Percentiles rank a stretch among this genome's conserved stretches.
phyloP scores from a whole-genome alignment of 805 yeast species.

The Suhomyces sp. region DNA sequence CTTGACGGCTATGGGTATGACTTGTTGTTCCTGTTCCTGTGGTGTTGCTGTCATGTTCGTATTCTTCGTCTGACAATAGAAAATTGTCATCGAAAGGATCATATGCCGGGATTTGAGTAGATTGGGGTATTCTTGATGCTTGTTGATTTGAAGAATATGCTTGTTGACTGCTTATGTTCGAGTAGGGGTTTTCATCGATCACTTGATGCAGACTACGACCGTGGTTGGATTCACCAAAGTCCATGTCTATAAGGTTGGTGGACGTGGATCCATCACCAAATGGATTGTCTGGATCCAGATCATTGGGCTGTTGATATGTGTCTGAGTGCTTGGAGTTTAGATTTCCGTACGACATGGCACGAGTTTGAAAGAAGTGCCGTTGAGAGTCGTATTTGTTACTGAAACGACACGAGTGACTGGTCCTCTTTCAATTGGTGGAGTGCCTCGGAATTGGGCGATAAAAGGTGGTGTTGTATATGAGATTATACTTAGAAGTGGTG shows the following conservation, averaged over 20 bases:
- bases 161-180: constrained; percentile 4
- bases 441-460: too few relatives aligned
- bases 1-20: constrained; percentile 16
- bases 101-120: constrained; percentile 8
- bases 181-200: constrained; percentile 4
- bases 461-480: too few relatives aligned
- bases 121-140: too few relatives aligned
- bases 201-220: too few relatives aligned
- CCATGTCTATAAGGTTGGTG: constrained; percentile 25
- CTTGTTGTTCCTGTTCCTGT: neutral
- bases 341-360: constrained; percentile 1
- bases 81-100: constrained; percentile 38
- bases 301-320: constrained; percentile 1
- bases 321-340: neutral
- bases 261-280: constrained; percentile 9
- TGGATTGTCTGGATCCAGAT: constrained; percentile 1
- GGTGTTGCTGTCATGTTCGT: constrained; percentile 13
- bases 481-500: too few relatives aligned
- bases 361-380: neutral
- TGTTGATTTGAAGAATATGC: neutral
- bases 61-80: constrained; percentile 37
- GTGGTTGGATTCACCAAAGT: neutral
- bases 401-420: too few relatives aligned
- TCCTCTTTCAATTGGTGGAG: too few relatives aligned
- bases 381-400: too few relatives aligned